A percentile compares a stretch with the other conserved stretches of the same genome.
Evolutionary conservation across 257 asterid genomes (phyloP).

Genomic region (Linaria vulgaris): DNA sequence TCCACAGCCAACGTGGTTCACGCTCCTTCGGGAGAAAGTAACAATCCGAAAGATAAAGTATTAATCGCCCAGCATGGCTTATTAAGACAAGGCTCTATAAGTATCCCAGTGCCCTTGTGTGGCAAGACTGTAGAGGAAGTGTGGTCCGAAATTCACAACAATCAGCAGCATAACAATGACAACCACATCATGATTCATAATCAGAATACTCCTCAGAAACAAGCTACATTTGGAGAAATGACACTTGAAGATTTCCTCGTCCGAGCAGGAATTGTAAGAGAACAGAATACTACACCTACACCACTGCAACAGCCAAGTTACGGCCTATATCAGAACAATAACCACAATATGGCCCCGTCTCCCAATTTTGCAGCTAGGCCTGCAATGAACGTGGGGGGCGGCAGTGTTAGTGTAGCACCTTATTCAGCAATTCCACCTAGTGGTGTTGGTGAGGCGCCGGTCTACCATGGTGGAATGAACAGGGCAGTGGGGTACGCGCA

Average conservation of each 20-base stretch:
- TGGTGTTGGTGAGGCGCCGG: constrained; percentile 35
- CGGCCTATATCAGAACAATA: constrained; percentile 38
- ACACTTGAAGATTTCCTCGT: constrained; percentile 81
- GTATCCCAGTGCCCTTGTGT: constrained; percentile 56
- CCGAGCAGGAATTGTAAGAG: constrained; percentile 69
- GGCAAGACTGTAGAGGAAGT: constrained; percentile 80
- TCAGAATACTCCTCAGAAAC: constrained; percentile 39
- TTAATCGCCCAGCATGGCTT: constrained; percentile 46
- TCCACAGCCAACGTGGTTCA: constrained; percentile 14
- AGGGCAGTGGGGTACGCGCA: constrained; percentile 44
- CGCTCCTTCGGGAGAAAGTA: constrained; percentile 26
- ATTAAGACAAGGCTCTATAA: constrained; percentile 63
- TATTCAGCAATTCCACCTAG: constrained; percentile 40
- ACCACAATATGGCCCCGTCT: constrained; percentile 21
- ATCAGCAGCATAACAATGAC: constrained; percentile 24
- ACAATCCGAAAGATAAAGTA: constrained; percentile 22
- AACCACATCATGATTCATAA: constrained; percentile 26
- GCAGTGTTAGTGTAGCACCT: constrained; percentile 10
- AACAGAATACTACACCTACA: constrained; percentile 29
- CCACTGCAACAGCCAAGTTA: constrained; percentile 43
- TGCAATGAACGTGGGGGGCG: constrained; percentile 24
- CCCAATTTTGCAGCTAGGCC: constrained; percentile 37
- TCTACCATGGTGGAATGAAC: constrained; percentile 38
- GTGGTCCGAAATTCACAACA: constrained; percentile 64
- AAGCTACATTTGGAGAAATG: constrained; percentile 69